Base-by-base conservation (phyloP, 2,329 filamentous ascomycete species). In the Microcyclosporella mali region DNA sequence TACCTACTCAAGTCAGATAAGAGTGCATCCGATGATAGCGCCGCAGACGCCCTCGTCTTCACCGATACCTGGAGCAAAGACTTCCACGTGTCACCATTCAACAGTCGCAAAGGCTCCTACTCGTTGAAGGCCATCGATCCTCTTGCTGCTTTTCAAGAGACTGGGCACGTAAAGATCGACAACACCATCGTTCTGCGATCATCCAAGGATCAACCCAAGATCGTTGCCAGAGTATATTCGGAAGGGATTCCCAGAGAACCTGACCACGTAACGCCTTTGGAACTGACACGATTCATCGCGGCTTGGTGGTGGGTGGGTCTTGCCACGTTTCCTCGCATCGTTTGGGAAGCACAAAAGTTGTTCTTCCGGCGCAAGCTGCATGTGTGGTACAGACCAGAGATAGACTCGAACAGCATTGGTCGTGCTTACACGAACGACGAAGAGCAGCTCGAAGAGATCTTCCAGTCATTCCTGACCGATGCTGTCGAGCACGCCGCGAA, bases 21-120 rank as follows among this genome's bases (percentile, higher is more conserved):
- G 9, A 34, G 46, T 3, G 15, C 28, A 18, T 25, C 25, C 15
- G 37, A 25, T 1, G 21, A 45, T 14, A 21, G 40, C 11, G 34
- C 39, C 28, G 47, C 31, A 47, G 25, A 36, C 21, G 40, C 45
- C 2, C 37, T 52, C 14, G 49, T 61, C 3, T 73, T 81, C 56
- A 71, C 65, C 12, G 68, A 73, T 15, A 65, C 66, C 0, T 85
- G 79, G 77, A 62, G 67, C 4, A 88, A 89, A 53, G 82, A 85
- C 51, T 85, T 88, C 50, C 84, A 87, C 56, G 81, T 87, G 14
- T 88, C 82, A 1, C 81, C 82, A 0, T 88, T 88, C 70, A 88
- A 84, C 58, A 69, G 69, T 33, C 59, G 71, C 19, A 68, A 72
- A 49, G 70, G 70, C 1, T 64, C 64, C 0, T 75, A 75, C 53